These are phyloP conservation scores for Meyerozyma guilliermondii DNA, from an alignment of 1,139 yeast species.

Conservation along the genomic window DNA sequence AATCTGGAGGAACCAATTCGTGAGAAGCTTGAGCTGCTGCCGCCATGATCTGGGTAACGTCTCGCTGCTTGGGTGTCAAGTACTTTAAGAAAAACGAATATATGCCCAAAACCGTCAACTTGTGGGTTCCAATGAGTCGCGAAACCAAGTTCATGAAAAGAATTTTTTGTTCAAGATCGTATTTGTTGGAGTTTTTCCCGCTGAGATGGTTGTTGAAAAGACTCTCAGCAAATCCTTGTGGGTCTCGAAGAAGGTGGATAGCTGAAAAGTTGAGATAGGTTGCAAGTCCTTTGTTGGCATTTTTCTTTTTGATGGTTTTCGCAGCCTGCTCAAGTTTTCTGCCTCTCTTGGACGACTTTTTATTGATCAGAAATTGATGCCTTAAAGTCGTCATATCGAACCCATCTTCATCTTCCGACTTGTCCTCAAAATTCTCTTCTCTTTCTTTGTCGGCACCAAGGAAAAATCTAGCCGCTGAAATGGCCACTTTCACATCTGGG, in stretches of 20 bases:
- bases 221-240: constrained; percentile 94
- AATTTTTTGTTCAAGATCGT: constrained; percentile 84
- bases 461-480: constrained; percentile 87
- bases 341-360: constrained; percentile 74
- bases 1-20: constrained; percentile 95
- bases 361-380: constrained; percentile 80
- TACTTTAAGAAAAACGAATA: constrained; percentile 86
- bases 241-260: constrained; percentile 87
- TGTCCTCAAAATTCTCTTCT: constrained; percentile 74
- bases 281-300: constrained; percentile 48
- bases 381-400: constrained; percentile 64
- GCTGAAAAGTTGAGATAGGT: constrained; percentile 89
- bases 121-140: constrained; percentile 89
- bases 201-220: constrained; percentile 69
- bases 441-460: constrained; percentile 94
- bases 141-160: constrained; percentile 82
- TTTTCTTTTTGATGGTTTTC: constrained; percentile 59
- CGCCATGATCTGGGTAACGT: constrained; percentile 94
- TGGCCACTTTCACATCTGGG: constrained; percentile 79
- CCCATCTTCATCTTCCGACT: constrained; percentile 67
- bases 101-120: constrained; percentile 81
- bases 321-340: constrained; percentile 73
- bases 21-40: constrained; percentile 96
- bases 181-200: constrained; percentile 59
- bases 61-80: constrained; percentile 87